Evolutionary conservation across 2,329 filamentous ascomycete species (phyloP), one percentile per base, ranked within the genome.

Genomic region (Diaporthe amygdali): DNA sequence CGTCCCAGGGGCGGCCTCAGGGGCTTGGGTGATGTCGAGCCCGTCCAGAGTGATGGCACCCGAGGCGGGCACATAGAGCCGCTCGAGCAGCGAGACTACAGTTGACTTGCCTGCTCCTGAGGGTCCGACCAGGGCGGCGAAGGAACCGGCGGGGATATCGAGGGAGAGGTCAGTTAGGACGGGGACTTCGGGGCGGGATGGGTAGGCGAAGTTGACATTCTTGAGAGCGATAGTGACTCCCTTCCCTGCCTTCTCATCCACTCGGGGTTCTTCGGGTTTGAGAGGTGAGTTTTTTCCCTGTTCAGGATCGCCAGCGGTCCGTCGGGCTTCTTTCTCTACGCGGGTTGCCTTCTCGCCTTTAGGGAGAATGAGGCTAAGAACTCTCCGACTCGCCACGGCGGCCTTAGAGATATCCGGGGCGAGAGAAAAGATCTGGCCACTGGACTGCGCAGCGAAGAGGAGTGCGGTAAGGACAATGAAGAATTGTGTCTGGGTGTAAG

Each of bases 401-500:
- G 93, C 92, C 54, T 89, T 88, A 1, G 91, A 90, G n/a, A 95
- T 86, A 74, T 95, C 93, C 0, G 92, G 93, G 0, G 92, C 92
- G 1, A 95, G 87, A 30, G 90, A 90, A 78, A 95, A 94, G 80
- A 94, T 90, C 76, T 94, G 90, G 12, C 92, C 91, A 85, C 91
- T 93, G 6, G 92, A 85, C 78, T 93, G 91, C 0, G 93, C 92
- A 70, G 90, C 92, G 47, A 94, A 90, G 1, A 95, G 86, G 75
- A 95, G 88, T 5, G 92, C 87, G 7, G 93, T 86, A 5, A 94
- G 84, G 9, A 95, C 91, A 75, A 93, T 92, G 79, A 95, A 91
- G 82, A 94, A 95, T n/a, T 92, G 87, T 39, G 90, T 89, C 52
- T 88, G 88, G 3, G 82, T 85, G 74, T 92, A 92, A 69, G 89